Evolutionary conservation across 345 rosid species (phyloP), one percentile per base, ranked within the genome.

Genomic region (Populus deltoides): DNA sequence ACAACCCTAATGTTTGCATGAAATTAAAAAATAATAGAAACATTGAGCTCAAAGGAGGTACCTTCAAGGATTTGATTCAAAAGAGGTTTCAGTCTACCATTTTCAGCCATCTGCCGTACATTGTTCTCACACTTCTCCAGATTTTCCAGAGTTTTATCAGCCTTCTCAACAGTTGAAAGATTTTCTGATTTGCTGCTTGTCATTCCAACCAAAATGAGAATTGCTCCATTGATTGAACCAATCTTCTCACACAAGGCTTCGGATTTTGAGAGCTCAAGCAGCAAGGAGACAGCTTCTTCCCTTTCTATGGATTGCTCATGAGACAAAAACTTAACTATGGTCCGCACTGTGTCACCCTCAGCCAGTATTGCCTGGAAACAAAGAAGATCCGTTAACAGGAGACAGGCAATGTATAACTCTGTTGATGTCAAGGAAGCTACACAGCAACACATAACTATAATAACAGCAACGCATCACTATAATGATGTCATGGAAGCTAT

Each of bases 331-430:
- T 95, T 95, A 71, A 95, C 98, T 49, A 92, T 85, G 5, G 97
- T 93, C 53, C 99, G 97, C 76, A 95, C 98, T 15, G 89, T 90
- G 79, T 95, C 97, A 79, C 99, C 99, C 80, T 91, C 94, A 59
- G 86, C 94, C 82, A 95, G 86, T 80, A 90, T 90, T 75, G 82
- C 97, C 99, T 94, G 88, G 57, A 84, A 71, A 24, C n/a, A 77
- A 74, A 49, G 41, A 88, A 81, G 77, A 20, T 12, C 68, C 18
- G 51, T 43, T 39, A 81, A 68, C 43, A 80, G 72, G 61, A 80
- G 71, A 31, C 57, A 29, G 31, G 43, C 51, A 72, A 70, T 36
- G 67, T 76, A 80, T 10, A 27, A 62, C 36, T 2, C 63, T 15
- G 77, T 25, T 49, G 38, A 66, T 55, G 67, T 16, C 41, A 69